Evolutionary conservation across 257 asterid genomes (phyloP).

Genomic region (Nicotiana knightiana): DNA sequence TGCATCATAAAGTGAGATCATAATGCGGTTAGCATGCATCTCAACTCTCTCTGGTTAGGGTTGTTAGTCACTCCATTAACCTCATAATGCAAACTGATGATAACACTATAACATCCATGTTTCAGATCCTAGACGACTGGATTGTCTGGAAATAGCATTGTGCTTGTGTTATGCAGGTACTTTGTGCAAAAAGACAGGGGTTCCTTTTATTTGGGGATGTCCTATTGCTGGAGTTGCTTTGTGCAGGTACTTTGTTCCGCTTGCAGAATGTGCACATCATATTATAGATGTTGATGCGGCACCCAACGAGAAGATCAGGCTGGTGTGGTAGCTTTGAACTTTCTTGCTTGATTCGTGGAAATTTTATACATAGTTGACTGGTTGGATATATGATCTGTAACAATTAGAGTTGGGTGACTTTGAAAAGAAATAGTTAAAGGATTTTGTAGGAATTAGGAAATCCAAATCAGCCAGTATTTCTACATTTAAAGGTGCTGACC

Average conservation of each 20-base stretch:
- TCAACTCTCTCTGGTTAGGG: slow-evolving; percentile 14
- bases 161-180: slow-evolving; percentile 33
- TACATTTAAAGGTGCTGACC: background rate
- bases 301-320: background rate
- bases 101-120: slow-evolving; percentile 17
- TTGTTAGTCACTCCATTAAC: slow-evolving; percentile 2
- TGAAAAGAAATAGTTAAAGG: background rate
- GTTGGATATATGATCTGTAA: background rate
- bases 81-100: slow-evolving; percentile 8
- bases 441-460: background rate
- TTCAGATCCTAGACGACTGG: slow-evolving; percentile 14
- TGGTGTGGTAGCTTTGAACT: slow-evolving; percentile 3
- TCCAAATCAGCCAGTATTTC: background rate
- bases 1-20: slow-evolving; percentile 14
- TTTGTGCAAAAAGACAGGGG: slow-evolving; percentile 7
- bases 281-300: background rate
- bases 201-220: slow-evolving; percentile 10
- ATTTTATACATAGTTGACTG: background rate
- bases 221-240: slow-evolving; percentile 16
- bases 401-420: background rate
- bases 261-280: background rate
- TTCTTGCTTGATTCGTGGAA: background rate
- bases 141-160: slow-evolving; percentile 23
- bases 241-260: slow-evolving; percentile 5
- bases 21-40: background rate